Percentiles rank a stretch among this genome's conserved stretches.
Evolutionary conservation across 768 basidiomycete species (phyloP).

Genomic region (Mycena venus): DNA sequence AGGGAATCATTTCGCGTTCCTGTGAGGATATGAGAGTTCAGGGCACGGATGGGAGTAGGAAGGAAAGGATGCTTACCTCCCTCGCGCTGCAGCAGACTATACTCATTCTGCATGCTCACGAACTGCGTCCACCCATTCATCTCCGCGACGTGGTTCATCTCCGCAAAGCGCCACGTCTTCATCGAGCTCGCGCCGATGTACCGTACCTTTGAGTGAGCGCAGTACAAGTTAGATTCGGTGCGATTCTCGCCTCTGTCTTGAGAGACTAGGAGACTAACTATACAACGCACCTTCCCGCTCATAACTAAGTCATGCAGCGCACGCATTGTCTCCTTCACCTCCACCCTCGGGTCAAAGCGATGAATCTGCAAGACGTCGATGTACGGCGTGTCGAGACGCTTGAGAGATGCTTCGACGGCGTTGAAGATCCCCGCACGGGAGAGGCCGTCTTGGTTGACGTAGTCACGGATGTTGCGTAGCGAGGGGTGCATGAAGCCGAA

Average conservation of each 20-base stretch:
- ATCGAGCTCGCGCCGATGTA: conserved; percentile 65
- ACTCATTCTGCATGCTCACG: conserved; percentile 68
- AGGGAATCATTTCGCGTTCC: conserved; percentile 61
- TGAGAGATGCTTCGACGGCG: conserved; percentile 47
- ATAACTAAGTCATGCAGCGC: conserved; percentile 60
- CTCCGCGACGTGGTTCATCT: conserved; percentile 59
- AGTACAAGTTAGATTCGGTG: no score
- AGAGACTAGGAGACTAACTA: no score
- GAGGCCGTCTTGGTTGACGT: conserved; percentile 40
- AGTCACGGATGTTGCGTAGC: conserved; percentile 23
- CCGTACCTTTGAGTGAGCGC: no score
- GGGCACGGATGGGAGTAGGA: no score
- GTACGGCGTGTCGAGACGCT: conserved; percentile 43
- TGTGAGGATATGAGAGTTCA: conserved; percentile 21
- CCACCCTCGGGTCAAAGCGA: conserved; percentile 49
- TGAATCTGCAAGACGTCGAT: conserved; percentile 59
- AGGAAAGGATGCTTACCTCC: conserved; percentile 45
- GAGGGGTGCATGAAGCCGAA: not conserved
- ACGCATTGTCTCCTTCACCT: conserved; percentile 59
- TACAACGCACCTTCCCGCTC: conserved; percentile 53
- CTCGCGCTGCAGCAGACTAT: conserved; percentile 67
- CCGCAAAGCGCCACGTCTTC: conserved; percentile 60
- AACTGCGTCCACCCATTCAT: conserved; percentile 65
- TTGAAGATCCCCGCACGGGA: conserved; percentile 49
- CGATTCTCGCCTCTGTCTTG: no score